A percentile compares a stretch with the other conserved stretches of the same genome.
Evolutionary conservation across 768 basidiomycete species (phyloP).

Genomic region (Boletales sp.): DNA sequence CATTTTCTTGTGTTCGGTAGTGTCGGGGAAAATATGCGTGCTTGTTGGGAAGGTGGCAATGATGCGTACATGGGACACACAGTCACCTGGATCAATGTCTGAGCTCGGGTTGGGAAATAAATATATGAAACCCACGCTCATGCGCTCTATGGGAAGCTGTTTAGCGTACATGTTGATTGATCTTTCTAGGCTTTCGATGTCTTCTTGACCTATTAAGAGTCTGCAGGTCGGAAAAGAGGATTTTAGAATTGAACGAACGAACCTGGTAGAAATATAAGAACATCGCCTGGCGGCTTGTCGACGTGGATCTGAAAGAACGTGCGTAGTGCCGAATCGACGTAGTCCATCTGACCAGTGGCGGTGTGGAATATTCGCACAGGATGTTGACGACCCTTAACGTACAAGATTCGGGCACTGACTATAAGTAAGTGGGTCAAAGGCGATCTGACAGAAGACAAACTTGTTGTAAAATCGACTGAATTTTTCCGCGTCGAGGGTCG

Average conservation of each 20-base stretch:
- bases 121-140: slow-evolving; percentile 39
- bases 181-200: slow-evolving; percentile 85
- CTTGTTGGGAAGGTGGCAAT: slow-evolving; percentile 73
- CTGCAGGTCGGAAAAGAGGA: background rate
- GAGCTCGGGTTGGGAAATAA: background rate
- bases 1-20: slow-evolving; percentile 77
- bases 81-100: slow-evolving; percentile 48
- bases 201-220: slow-evolving; percentile 73
- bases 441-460: slow-evolving; percentile 42
- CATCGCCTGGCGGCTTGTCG: slow-evolving; percentile 76
- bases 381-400: slow-evolving; percentile 91
- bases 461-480: slow-evolving; percentile 85
- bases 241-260: background rate
- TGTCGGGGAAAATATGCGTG: slow-evolving; percentile 68
- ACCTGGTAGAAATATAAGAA: slow-evolving; percentile 93
- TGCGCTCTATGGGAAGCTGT: slow-evolving; percentile 57
- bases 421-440: slow-evolving; percentile 3
- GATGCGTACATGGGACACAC: slow-evolving; percentile 85
- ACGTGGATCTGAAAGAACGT: slow-evolving; percentile 94
- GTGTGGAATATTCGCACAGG: slow-evolving; percentile 85
- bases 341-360: slow-evolving; percentile 71
- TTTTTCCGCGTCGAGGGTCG: slow-evolving; percentile 93
- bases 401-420: slow-evolving; percentile 78
- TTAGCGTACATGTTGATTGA: slow-evolving; percentile 67
- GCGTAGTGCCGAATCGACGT: slow-evolving; percentile 83